phyloP scores from a whole-genome alignment of 139 green algal species.

The Coelastrella sp. region DNA sequence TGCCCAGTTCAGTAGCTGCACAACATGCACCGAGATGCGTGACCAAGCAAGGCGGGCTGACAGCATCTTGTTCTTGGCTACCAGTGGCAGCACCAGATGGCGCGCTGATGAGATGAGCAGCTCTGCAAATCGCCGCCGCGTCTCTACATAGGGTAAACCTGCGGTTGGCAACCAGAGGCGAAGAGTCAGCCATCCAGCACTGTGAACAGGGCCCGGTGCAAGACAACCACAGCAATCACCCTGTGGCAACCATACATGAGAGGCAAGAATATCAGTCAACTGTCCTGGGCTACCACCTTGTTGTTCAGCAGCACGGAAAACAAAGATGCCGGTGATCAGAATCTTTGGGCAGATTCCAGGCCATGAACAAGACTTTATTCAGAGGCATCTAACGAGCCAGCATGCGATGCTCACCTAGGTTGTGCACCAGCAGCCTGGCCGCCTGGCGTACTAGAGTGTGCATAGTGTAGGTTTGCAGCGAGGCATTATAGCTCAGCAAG shows the following conservation, averaged over 20 bases:
- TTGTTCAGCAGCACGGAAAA: too few relatives aligned
- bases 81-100: constrained; percentile 31
- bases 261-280: too few relatives aligned
- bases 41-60: constrained; percentile 37
- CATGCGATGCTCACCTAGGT: constrained; percentile 16
- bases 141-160: constrained; percentile 39
- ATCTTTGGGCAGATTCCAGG: neutral
- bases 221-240: too few relatives aligned
- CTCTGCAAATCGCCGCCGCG: constrained; percentile 38
- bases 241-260: too few relatives aligned
- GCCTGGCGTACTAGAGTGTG: constrained; percentile 34
- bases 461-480: constrained; percentile 44
- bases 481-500: constrained; percentile 28
- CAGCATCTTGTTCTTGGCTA: constrained; percentile 19
- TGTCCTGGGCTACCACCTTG: too few relatives aligned
- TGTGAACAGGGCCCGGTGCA: too few relatives aligned
- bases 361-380: too few relatives aligned
- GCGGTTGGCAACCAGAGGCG: too few relatives aligned
- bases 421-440: constrained; percentile 36
- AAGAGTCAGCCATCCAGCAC: too few relatives aligned
- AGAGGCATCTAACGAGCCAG: too few relatives aligned
- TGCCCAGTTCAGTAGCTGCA: constrained; percentile 38
- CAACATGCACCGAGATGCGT: constrained; percentile 36
- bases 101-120: constrained; percentile 24
- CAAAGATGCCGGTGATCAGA: too few relatives aligned